Percentiles rank a stretch among this genome's conserved stretches.
Conservation (phyloP, 176 grass and related monocot genomes). For the Otatea glauca region DNA sequence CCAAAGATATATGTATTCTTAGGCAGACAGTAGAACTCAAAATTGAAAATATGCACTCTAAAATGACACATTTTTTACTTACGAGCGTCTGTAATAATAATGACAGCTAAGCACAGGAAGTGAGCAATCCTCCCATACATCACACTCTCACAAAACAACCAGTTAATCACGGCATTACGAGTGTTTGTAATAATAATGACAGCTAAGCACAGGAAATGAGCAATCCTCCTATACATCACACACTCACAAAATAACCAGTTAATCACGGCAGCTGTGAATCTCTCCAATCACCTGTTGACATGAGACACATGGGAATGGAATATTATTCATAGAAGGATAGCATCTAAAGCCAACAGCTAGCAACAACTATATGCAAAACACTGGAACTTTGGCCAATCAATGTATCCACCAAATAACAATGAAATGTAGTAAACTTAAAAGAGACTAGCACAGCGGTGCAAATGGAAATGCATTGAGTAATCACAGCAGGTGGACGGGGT, state of each 20-base stretch:
- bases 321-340: not conserved
- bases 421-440: not conserved
- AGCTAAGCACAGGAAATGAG: no score
- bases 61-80: not conserved
- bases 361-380: not conserved
- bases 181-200: not conserved
- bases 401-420: not conserved
- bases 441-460: not conserved
- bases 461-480: conserved; percentile 11
- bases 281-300: not conserved
- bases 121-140: not conserved
- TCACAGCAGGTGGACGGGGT: not conserved
- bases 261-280: not conserved
- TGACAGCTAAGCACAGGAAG: not conserved
- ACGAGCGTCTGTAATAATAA: not conserved
- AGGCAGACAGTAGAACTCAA: not conserved
- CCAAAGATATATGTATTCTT: not conserved
- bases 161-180: not conserved
- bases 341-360: not conserved
- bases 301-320: not conserved
- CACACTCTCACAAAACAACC: not conserved
- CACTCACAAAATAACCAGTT: no score
- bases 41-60: not conserved
- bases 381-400: not conserved
- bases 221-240: no score